Percentiles rank a stretch among this genome's conserved stretches.
Evolutionary conservation across 768 basidiomycete genomes (phyloP).

Genomic region (button mushroom (Agaricus bisporus)): DNA sequence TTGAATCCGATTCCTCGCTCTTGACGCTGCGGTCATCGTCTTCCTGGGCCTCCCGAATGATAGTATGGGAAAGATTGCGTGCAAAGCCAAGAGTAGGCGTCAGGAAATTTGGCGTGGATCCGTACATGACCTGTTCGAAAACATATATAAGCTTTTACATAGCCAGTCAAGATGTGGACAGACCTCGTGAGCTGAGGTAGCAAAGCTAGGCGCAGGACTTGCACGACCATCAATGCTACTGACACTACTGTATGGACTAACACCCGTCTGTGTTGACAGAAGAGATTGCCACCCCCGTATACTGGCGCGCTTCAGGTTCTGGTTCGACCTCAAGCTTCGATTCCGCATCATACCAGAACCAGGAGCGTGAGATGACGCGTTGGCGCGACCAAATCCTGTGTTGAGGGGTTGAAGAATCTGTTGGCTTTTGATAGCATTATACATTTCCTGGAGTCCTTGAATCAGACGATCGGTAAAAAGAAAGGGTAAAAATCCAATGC

Average conservation of each 20-base stretch:
- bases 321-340: conserved; percentile 59
- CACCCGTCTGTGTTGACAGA: conserved; percentile 53
- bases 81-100: conserved; percentile 93
- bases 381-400: conserved; percentile 38
- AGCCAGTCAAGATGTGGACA: conserved; percentile 10
- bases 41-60: conserved; percentile 92
- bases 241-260: conserved; percentile 80
- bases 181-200: conserved; percentile 84
- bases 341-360: conserved; percentile 51
- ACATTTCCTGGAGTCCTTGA: conserved; percentile 70
- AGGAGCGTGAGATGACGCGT: conserved; percentile 54
- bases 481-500: not conserved
- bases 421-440: conserved; percentile 82
- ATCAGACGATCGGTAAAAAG: not conserved
- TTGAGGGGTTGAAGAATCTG: conserved; percentile 82
- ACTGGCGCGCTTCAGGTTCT: conserved; percentile 83
- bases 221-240: conserved; percentile 81
- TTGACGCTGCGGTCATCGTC: conserved; percentile 71
- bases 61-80: conserved; percentile 91
- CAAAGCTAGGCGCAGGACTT: conserved; percentile 94
- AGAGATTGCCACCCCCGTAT: conserved; percentile 85
- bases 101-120: conserved; percentile 63
- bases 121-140: conserved; percentile 44
- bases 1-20: conserved; percentile 61
- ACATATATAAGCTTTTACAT: not conserved